Conservation (phyloP, 2,329 filamentous ascomycete species). For the Amesomyces nigricolor region DNA sequence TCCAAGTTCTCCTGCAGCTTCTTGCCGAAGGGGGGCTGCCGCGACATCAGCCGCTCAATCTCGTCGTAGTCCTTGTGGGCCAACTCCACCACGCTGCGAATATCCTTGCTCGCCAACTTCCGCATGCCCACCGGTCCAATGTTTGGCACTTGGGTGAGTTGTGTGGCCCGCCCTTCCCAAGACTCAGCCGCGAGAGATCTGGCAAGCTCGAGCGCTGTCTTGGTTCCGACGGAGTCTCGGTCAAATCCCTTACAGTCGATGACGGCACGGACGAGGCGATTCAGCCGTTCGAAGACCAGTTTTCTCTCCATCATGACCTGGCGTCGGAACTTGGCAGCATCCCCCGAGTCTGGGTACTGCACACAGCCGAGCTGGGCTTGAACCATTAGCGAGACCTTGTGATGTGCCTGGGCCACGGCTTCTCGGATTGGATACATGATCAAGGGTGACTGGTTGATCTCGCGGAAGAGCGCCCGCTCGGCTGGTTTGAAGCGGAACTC, state of each 20-base stretch:
- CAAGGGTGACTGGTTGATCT: conserved; percentile 62
- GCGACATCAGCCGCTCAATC: conserved; percentile 71
- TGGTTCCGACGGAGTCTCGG: conserved; percentile 59
- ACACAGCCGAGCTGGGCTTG: conserved; percentile 66
- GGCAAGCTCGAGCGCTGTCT: conserved; percentile 68
- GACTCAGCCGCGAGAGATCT: conserved; percentile 67
- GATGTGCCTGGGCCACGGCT: conserved; percentile 56
- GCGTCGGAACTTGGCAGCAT: conserved; percentile 44
- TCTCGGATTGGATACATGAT: conserved; percentile 68
- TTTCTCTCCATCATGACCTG: conserved; percentile 56
- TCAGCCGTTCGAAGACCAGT: conserved; percentile 61
- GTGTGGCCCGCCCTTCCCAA: conserved; percentile 77
- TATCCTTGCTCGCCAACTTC: conserved; percentile 65
- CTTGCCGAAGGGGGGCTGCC: conserved; percentile 77
- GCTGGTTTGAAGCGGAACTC: conserved; percentile 64
- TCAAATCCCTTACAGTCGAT: conserved; percentile 62
- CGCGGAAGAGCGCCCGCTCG: conserved; percentile 65
- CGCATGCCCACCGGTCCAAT: conserved; percentile 71
- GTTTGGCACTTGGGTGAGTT: conserved; percentile 76
- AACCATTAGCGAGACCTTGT: conserved; percentile 74
- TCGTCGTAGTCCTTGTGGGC: conserved; percentile 59
- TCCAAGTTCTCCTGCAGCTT: conserved; percentile 60
- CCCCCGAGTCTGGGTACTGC: conserved; percentile 52
- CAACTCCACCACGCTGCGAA: conserved; percentile 67
- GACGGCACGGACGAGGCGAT: conserved; percentile 67